Base-by-base conservation (phyloP, 805 yeast species). In the Cyberlindnera mississippiensis region DNA sequence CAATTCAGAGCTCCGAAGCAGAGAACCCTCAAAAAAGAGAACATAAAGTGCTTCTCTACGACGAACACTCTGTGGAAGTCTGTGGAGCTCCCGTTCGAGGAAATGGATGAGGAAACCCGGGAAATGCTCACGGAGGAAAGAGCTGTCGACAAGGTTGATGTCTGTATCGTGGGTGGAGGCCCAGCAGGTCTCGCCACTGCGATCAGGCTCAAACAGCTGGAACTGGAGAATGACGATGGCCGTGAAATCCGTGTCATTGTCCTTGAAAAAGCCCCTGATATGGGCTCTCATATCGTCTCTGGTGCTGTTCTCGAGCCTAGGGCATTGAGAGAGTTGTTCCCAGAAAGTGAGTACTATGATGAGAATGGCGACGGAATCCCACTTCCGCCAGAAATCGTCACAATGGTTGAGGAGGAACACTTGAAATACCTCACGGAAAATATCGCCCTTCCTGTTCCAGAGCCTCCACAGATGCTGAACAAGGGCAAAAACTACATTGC, bases 111-210 rank as follows among this genome's bases (percentile, higher is more conserved):
- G n/a, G 85, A 78, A 15, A 68, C 71, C 35, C 67, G 67, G 49
- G 76, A 65, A 28, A 42, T 66, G 4, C 63, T 82, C 13, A 67
- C 68, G 1, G 82, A 78, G 47, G 86, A 82, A 48, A 71, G 98
- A 42, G 95, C 85, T 6, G 76, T 72, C 12, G 99, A 93, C 57
- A 76, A 78, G 26, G 96, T 87, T 12, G 99, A 93, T 62, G 96
- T 93, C 17, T 85, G 95, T 56, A 88, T 93, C 38, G 96, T 93
- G 2, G 99, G 99, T 33, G 98, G 95, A 28, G 99, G 99, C 0
- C 98, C 98, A 6, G 95, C 98, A 2, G 99, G 99, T 3, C 68
- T 93, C 38, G 90, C 96, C 1, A 83, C 99, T 2, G 98, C 98
- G 11, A 93, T 93, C 48, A 75, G 76, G 51, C 69, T 88, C 46